Evolutionary conservation across 352 stramenopile genomes (phyloP).

Genomic region (Phytophthora gonapodyides): DNA sequence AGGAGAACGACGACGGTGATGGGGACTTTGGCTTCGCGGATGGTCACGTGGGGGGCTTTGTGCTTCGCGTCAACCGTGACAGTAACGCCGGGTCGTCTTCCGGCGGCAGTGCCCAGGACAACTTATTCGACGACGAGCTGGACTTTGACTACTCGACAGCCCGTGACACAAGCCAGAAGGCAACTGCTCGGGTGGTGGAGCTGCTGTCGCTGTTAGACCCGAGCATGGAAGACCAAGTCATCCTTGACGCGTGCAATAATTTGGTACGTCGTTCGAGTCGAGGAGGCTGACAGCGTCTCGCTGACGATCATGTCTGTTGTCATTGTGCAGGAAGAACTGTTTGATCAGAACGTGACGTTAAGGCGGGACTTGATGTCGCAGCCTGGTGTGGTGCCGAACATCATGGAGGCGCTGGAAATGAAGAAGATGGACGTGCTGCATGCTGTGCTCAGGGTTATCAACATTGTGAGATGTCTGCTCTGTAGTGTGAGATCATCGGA

Average conservation of each 20-base stretch:
- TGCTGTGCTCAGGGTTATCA: conserved; percentile 87
- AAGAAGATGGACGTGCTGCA: conserved; percentile 89
- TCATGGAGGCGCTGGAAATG: conserved; percentile 94
- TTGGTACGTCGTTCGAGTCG: conserved; percentile 41
- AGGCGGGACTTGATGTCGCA: conserved; percentile 88
- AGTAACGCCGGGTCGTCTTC: conserved; percentile 30
- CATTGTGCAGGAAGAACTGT: conserved; percentile 66
- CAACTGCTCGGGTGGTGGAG: conserved; percentile 74
- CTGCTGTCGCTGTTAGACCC: conserved; percentile 77
- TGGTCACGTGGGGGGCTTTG: conserved; percentile 19
- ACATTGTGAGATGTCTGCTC: conserved; percentile 52
- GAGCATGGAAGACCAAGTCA: conserved; percentile 88
- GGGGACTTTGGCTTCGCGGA: conserved; percentile 32
- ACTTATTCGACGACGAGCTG: conserved; percentile 82
- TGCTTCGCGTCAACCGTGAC: conserved; percentile 28
- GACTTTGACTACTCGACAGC: conserved; percentile 81
- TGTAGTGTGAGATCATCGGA: not conserved
- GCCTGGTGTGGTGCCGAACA: conserved; percentile 91
- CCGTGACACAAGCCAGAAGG: conserved; percentile 79
- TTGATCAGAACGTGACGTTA: conserved; percentile 73
- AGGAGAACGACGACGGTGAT: conserved; percentile 34
- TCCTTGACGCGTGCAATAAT: conserved; percentile 77
- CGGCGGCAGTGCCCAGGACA: conserved; percentile 50
- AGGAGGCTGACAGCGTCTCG: not conserved
- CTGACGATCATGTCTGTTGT: not conserved